These are phyloP conservation scores for Agrocybe chaxingu DNA, from an alignment of 768 basidiomycete genomes.

Conservation along the genomic window DNA sequence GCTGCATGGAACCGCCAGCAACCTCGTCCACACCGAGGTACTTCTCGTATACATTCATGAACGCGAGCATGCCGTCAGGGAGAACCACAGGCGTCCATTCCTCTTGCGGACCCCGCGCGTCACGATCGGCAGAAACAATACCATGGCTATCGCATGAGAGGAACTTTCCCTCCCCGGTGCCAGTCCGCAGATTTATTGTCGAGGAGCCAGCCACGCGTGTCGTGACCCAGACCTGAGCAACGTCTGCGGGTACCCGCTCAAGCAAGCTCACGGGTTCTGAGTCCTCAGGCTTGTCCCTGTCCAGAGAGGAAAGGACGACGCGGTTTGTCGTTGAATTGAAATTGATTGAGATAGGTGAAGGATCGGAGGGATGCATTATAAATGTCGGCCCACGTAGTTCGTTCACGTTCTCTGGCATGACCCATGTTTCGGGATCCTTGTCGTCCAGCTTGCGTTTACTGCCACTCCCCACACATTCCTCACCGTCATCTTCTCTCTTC, in stretches of 20 bases:
- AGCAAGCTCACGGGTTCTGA: conserved; percentile 45
- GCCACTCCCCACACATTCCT: conserved; percentile 40
- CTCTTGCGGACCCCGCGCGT: conserved; percentile 90
- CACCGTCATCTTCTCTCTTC: conserved; percentile 58
- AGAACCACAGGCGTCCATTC: conserved; percentile 88
- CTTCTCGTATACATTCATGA: conserved; percentile 87
- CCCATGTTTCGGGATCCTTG: conserved; percentile 74
- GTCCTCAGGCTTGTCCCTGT: conserved; percentile 50
- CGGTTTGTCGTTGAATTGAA: conserved; percentile 75
- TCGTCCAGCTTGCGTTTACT: conserved; percentile 55
- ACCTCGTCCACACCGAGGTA: conserved; percentile 84
- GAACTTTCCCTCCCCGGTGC: conserved; percentile 87
- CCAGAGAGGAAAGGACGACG: conserved; percentile 62
- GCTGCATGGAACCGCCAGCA: conserved; percentile 73
- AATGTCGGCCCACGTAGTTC: conserved; percentile 90
- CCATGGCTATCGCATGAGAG: conserved; percentile 86
- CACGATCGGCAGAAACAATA: conserved; percentile 77
- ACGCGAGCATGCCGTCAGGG: conserved; percentile 82
- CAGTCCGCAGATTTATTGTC: conserved; percentile 84
- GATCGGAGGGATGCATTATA: conserved; percentile 78
- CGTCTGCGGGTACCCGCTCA: conserved; percentile 73
- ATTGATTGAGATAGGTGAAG: conserved; percentile 71
- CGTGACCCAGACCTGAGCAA: conserved; percentile 88
- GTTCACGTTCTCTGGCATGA: conserved; percentile 62
- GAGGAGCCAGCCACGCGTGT: conserved; percentile 82